Base-by-base conservation (phyloP, 2,329 filamentous ascomycete species). In the Penicillium sp. region DNA sequence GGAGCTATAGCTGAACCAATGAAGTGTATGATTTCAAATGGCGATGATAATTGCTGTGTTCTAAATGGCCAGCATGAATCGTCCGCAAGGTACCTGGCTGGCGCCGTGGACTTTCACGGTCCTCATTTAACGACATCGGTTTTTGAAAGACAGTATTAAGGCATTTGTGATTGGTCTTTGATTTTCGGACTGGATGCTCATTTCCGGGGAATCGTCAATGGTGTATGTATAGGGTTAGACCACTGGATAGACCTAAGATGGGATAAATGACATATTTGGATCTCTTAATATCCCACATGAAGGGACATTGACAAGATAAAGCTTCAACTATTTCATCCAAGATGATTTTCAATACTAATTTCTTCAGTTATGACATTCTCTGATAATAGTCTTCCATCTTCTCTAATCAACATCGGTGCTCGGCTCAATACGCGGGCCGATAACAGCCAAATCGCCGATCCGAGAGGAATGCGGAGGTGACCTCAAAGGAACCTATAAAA, bases 51-150 rank as follows among this genome's bases (percentile, higher is more conserved):
- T 58, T 57, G 37, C 32, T 15, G 52, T 23, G 13, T 44, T 60
- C 10, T 63, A 48, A 52, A 31, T 64, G 63, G 63, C 48, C 54
- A 32, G 31, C 15, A 9, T 15, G 34, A 29, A 21, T 34, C 13
- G 57, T 45, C 60, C 52, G 23, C 61, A 65, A 65, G 63, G 63
- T 64, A 63, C 63, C 50, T 63, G 46, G 10, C 31, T 42, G 39
- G 47, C 42, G 34, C 32, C 25, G 51, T 38, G 56, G 57, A 56
- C 61, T 45, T 59, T 56, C 63, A 65, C 61, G 63, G 63, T 65
- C 61, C 63, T 48, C 61, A 60, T 52, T 57, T 47, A 39, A 55
- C 10, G 40, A 38, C 10, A 34, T 15, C 15, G 25, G 23, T 6
- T 45, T 37, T 35, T 42, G 52, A 54, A 61, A 57, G 41, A 35